phyloP scores from a whole-genome alignment of 2,329 filamentous ascomycete genomes.

The Colletotrichum sansevieriae region DNA sequence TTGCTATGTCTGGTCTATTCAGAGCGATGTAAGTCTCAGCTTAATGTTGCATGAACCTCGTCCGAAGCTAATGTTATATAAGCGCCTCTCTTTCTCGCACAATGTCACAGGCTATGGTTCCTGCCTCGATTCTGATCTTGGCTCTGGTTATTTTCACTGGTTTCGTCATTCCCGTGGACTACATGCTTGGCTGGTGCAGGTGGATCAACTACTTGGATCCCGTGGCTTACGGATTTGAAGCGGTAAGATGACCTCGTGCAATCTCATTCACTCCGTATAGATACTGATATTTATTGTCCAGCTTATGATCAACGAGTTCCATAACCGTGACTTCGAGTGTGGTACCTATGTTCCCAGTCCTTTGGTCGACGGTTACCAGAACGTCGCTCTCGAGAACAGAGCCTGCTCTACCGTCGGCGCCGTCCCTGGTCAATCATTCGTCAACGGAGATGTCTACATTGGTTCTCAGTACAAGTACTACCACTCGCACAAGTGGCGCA shows the following conservation, averaged over 20 bases:
- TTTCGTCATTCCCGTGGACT: conserved; percentile 59
- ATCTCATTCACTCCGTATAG: too few relatives aligned
- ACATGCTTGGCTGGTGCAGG: conserved; percentile 57
- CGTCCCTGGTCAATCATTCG: conserved; percentile 54
- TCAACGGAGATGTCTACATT: conserved; percentile 62
- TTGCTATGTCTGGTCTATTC: conserved; percentile 57
- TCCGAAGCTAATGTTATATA: not conserved
- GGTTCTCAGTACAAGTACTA: conserved; percentile 59
- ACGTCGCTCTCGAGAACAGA: conserved; percentile 45
- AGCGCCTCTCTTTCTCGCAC: conserved; percentile 61
- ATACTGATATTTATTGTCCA: not conserved
- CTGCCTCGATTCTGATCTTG: conserved; percentile 65
- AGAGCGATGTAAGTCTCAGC: conserved; percentile 53
- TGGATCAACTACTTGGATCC: conserved; percentile 72
- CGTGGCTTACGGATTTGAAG: conserved; percentile 72
- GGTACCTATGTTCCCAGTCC: conserved; percentile 43
- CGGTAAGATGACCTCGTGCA: conserved; percentile 53
- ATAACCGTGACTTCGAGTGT: conserved; percentile 60
- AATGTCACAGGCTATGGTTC: conserved; percentile 65
- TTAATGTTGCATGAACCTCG: too few relatives aligned
- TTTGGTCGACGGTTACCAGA: conserved; percentile 41
- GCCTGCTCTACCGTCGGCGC: conserved; percentile 62
- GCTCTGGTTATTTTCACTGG: conserved; percentile 69
- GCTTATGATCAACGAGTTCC: conserved; percentile 71
- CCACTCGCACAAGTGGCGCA: conserved; percentile 63